These are phyloP conservation scores for Linnemannia zychae DNA, from an alignment of 192 early-diverging fungal species.

Conservation along the genomic window DNA sequence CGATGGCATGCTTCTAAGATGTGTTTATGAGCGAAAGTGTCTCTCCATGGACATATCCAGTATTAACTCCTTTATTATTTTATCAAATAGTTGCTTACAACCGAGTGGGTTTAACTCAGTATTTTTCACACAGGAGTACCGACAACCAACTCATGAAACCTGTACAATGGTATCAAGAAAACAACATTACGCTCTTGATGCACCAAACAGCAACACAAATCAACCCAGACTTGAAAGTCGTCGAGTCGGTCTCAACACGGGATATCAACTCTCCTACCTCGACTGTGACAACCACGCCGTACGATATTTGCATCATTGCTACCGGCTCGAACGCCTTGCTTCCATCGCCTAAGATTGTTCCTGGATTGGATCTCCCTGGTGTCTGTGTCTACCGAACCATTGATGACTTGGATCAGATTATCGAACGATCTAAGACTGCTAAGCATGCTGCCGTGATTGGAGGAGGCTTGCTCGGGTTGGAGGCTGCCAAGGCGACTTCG, in stretches of 20 bases:
- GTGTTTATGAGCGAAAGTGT: not conserved
- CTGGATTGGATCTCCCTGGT: conserved; percentile 58
- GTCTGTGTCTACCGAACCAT: conserved; percentile 78
- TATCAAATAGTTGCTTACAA: conserved; percentile 69
- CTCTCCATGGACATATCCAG: not conserved
- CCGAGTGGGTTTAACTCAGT: conserved; percentile 74
- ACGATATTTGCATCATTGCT: conserved; percentile 71
- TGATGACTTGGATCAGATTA: conserved; percentile 69
- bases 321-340: conserved; percentile 72
- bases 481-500: conserved; percentile 72
- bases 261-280: conserved; percentile 16
- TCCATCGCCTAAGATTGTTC: conserved; percentile 58
- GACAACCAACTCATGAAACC: conserved; percentile 61
- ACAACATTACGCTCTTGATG: conserved; percentile 57
- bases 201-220: conserved; percentile 60
- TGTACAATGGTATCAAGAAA: conserved; percentile 66
- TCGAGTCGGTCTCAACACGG: conserved; percentile 34
- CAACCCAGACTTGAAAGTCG: conserved; percentile 51
- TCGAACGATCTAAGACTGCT: conserved; percentile 50
- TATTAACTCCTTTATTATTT: not conserved
- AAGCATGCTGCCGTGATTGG: conserved; percentile 72
- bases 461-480: conserved; percentile 77
- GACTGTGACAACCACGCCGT: conserved; percentile 40
- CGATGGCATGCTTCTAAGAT: not conserved
- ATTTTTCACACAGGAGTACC: conserved; percentile 66